Percentiles rank a stretch among this genome's conserved stretches.
phyloP scores from a whole-genome alignment of 2,329 filamentous ascomycete genomes.

The Penicillium sclerotiorum region DNA sequence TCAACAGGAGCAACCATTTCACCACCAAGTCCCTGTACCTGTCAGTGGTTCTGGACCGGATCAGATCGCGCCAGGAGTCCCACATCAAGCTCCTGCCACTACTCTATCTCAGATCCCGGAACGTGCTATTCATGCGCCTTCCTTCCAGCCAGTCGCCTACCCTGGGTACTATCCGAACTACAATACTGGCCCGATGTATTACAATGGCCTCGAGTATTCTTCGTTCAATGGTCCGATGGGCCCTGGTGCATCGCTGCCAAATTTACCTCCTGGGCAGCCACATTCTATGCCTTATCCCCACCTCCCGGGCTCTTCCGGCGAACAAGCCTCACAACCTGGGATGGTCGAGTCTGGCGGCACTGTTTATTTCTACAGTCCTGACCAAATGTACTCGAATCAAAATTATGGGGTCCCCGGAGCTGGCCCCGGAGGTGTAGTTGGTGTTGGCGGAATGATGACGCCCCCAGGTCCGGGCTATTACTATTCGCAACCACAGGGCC shows the following conservation, averaged over 20 bases:
- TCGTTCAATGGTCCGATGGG: slow-evolving; percentile 51
- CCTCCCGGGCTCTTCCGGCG: slow-evolving; percentile 33
- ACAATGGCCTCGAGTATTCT: slow-evolving; percentile 47
- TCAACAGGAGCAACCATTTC: slow-evolving; percentile 82
- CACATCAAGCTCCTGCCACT: slow-evolving; percentile 72
- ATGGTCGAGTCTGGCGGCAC: slow-evolving; percentile 86
- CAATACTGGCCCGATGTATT: slow-evolving; percentile 68
- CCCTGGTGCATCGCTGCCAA: slow-evolving; percentile 53
- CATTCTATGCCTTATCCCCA: slow-evolving; percentile 38
- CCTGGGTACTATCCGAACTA: slow-evolving; percentile 63
- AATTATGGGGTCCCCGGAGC: slow-evolving; percentile 54
- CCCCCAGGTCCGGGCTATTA: slow-evolving; percentile 57
- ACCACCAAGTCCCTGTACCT: slow-evolving; percentile 86
- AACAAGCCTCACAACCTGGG: slow-evolving; percentile 51
- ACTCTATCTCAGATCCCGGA: slow-evolving; percentile 91
- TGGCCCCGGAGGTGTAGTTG: slow-evolving; percentile 58
- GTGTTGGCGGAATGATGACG: slow-evolving; percentile 81
- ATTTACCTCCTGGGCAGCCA: slow-evolving; percentile 59
- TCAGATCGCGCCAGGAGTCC: slow-evolving; percentile 62
- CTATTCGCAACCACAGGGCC: slow-evolving; percentile 58
- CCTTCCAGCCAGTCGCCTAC: slow-evolving; percentile 79
- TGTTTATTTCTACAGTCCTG: slow-evolving; percentile 89
- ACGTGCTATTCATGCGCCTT: slow-evolving; percentile 83
- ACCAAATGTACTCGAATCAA: slow-evolving; percentile 63
- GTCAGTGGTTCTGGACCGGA: slow-evolving; percentile 54